Evolutionary conservation across 2,329 filamentous ascomycete genomes (phyloP), one percentile per base, ranked within the genome.

Genomic region (Coleophoma cylindrospora): DNA sequence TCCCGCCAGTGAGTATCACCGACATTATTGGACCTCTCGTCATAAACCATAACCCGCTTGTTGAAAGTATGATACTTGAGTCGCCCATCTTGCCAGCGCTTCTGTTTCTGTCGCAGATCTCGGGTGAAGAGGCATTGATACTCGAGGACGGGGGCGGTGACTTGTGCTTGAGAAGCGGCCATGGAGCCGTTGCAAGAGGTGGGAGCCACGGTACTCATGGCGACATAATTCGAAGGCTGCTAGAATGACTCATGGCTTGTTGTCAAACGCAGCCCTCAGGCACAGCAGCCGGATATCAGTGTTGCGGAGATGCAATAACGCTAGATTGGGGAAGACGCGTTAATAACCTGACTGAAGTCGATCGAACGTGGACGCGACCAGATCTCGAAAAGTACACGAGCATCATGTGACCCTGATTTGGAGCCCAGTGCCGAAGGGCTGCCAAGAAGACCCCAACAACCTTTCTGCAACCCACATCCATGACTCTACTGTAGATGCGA

Each of bases 21-120:
- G 27, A 96, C 78, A 57, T 86, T 89, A 64, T 91, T 89, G 0
- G 87, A 83, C 2, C 80, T 74, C 43, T 89, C 83, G 66, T 96
- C 91, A 61, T 94, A 92, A 7, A 95, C 88, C 89, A 96, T 95
- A 52, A 94, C 74, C 4, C 89, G 83, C 64, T 84, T 89, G 71
- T 96, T 96, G 79, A 95, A 96, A 1, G 87, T 86, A 64, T 96
- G 91, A 57, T 86, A 95, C 56, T 86, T 87, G 54, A 96, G 79
- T 47, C 83, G 83, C 34, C 92, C 91, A 84, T 96, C 91, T 62
- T 95, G 89, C 91, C 91, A 96, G 53, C 89, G 77, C 66, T 96
- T 96, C 59, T 89, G 84, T 70, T 96, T 96, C 50, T 89, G 83
- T 47, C 84, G 83, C 40, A 95, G 67, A 64, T 96, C 91, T 64